Percentiles rank a stretch among this genome's conserved stretches.
Conservation (phyloP, 805 yeast species). For the Debaryomyces tyrocola region DNA sequence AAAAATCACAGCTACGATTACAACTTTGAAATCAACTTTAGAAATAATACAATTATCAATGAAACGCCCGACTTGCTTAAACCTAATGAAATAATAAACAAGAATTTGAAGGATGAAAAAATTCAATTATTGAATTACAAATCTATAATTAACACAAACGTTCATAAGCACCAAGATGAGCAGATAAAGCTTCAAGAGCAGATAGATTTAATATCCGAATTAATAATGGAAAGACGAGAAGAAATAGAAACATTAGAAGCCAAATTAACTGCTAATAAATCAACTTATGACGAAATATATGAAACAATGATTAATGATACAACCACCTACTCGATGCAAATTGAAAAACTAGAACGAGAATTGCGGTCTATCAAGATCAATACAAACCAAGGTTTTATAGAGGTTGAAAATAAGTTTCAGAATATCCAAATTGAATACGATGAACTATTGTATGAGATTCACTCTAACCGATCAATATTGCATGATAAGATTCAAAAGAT, state of each 20-base stretch:
- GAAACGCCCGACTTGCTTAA: conserved; percentile 12
- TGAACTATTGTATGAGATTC: conserved; percentile 47
- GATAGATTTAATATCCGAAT: conserved; percentile 56
- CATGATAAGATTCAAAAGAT: conserved; percentile 55
- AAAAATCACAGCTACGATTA: conserved; percentile 13
- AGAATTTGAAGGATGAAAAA: conserved; percentile 48
- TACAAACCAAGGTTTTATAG: conserved; percentile 50
- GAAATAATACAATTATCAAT: conserved; percentile 9
- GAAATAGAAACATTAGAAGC: conserved; percentile 58
- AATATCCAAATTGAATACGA: conserved; percentile 54
- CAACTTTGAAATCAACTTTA: conserved; percentile 42
- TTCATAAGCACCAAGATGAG: conserved; percentile 56
- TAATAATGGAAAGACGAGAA: conserved; percentile 57
- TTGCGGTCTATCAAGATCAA: conserved; percentile 48
- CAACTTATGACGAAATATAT: conserved; percentile 55
- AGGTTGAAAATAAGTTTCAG: conserved; percentile 47
- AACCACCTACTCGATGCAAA: conserved; percentile 57
- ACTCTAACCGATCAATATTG: conserved; percentile 47
- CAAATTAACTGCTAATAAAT: conserved; percentile 50
- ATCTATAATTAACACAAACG: conserved; percentile 38
- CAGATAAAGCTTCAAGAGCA: conserved; percentile 56
- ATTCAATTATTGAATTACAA: conserved; percentile 31
- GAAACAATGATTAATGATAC: conserved; percentile 55
- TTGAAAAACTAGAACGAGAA: conserved; percentile 63
- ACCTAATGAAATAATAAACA: conserved; percentile 41